Conservation (phyloP, 306 rosid species). For the Biancaea sappan region DNA sequence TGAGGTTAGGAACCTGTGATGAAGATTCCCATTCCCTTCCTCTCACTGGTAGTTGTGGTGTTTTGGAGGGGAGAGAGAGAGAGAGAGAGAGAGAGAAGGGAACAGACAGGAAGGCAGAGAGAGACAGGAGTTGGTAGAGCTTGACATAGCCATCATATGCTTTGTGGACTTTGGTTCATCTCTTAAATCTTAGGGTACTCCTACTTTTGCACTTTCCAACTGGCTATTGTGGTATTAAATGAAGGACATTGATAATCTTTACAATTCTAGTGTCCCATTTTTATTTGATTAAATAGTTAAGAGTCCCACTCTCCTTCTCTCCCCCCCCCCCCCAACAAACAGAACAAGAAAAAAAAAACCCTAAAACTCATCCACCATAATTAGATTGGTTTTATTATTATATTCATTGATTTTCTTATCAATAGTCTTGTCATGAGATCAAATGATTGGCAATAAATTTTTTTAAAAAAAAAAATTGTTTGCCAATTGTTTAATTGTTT, state of each 20-base stretch:
- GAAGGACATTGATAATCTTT: background rate
- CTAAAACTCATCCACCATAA: no score
- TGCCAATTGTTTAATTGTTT: no score
- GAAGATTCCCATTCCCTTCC: conserved; percentile 1
- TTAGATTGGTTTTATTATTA: no score
- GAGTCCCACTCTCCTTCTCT: no score
- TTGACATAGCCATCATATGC: conserved; percentile 34
- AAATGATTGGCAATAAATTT: no score
- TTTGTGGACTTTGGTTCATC: conserved; percentile 36
- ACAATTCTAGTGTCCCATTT: no score
- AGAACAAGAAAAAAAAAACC: no score
- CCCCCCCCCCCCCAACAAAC: no score
- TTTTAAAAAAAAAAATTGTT: no score
- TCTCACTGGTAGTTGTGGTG: background rate
- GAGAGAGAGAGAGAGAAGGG: background rate
- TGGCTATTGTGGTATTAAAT: background rate
- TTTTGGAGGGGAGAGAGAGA: background rate
- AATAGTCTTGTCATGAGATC: no score
- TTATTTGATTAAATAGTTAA: no score
- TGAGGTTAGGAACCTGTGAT: background rate
- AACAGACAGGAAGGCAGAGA: conserved; percentile 26
- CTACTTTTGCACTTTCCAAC: conserved; percentile 34
- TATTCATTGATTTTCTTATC: no score
- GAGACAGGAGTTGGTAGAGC: conserved; percentile 35
- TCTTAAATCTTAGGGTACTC: conserved; percentile 34